A percentile compares a stretch with the other conserved stretches of the same genome.
phyloP scores from a whole-genome alignment of 768 basidiomycete genomes.

The Agaricus bisporus region DNA sequence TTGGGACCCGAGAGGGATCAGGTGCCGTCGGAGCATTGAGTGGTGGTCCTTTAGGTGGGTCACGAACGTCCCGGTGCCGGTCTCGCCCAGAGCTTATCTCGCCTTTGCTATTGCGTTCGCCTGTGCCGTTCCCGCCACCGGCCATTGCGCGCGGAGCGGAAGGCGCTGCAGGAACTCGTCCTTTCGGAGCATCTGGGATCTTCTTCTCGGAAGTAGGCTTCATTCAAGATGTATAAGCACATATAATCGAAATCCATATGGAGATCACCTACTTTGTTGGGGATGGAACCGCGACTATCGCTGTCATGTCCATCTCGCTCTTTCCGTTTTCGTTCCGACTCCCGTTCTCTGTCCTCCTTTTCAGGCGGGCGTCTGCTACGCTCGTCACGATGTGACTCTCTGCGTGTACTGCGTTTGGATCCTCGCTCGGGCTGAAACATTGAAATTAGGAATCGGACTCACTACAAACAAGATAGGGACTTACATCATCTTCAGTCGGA shows the following conservation, averaged over 20 bases:
- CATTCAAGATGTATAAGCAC: not conserved
- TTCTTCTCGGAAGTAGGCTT: conserved; percentile 14
- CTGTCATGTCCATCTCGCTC: conserved; percentile 59
- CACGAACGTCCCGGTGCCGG: conserved; percentile 17
- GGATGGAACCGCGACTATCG: conserved; percentile 37
- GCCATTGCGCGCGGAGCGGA: conserved; percentile 17
- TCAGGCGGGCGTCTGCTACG: conserved; percentile 59
- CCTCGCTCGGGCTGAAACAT: conserved; percentile 56
- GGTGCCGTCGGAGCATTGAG: conserved; percentile 14
- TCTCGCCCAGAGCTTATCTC: conserved; percentile 14
- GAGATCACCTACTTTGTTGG: conserved; percentile 50
- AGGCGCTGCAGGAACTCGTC: conserved; percentile 11
- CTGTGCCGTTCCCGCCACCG: conserved; percentile 2
- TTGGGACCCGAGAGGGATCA: conserved; percentile 16
- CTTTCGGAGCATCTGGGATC: conserved; percentile 14
- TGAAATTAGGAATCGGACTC: conserved; percentile 11
- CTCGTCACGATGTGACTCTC: conserved; percentile 74
- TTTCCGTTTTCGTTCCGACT: conserved; percentile 25
- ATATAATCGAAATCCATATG: not conserved
- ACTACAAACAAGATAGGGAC: conserved; percentile 18
- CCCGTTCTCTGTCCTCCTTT: conserved; percentile 62
- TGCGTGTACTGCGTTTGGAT: conserved; percentile 77
- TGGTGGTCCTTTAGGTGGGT: conserved; percentile 11
- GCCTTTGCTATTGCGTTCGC: conserved; percentile 11
- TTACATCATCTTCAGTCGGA: conserved; percentile 67